Conservation (phyloP, 176 grass and related monocot genomes). For the Paspalum vaginatum region DNA sequence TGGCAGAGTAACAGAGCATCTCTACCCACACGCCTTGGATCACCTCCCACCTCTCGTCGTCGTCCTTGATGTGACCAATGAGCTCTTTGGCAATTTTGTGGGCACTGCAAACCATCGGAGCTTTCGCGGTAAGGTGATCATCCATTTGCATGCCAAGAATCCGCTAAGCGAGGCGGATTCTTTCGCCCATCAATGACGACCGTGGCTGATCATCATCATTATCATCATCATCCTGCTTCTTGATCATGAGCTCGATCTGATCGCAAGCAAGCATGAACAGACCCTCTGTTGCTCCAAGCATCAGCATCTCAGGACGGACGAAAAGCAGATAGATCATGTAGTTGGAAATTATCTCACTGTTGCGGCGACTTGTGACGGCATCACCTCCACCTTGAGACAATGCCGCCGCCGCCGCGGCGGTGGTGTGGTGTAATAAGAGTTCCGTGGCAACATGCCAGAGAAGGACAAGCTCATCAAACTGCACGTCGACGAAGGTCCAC, state of each 20-base stretch:
- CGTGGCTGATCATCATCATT: not conserved
- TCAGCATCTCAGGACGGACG: not conserved
- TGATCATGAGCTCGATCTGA: not conserved
- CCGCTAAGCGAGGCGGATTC: not conserved
- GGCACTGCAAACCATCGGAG: not conserved
- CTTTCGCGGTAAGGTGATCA: not conserved
- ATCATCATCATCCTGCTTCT: not conserved
- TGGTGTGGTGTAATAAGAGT: not conserved
- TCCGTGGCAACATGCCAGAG: not conserved
- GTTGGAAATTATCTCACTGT: slow-evolving; percentile 1
- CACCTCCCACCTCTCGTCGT: not conserved
- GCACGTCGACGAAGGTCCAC: not conserved
- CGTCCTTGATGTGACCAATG: not conserved
- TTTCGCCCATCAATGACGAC: not conserved
- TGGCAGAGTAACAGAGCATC: slow-evolving; percentile 2
- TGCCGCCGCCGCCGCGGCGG: not conserved
- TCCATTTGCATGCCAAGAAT: not conserved
- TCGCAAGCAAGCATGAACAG: not conserved
- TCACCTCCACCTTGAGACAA: too few relatives aligned
- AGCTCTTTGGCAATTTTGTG: not conserved
- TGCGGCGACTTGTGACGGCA: not conserved
- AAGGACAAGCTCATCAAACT: not conserved
- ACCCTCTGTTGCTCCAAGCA: not conserved
- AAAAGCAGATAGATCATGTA: slow-evolving; percentile 7
- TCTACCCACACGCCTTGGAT: slow-evolving; percentile 4